Conservation (phyloP, 495 filamentous ascomycete species). For the Daldinia loculata region DNA sequence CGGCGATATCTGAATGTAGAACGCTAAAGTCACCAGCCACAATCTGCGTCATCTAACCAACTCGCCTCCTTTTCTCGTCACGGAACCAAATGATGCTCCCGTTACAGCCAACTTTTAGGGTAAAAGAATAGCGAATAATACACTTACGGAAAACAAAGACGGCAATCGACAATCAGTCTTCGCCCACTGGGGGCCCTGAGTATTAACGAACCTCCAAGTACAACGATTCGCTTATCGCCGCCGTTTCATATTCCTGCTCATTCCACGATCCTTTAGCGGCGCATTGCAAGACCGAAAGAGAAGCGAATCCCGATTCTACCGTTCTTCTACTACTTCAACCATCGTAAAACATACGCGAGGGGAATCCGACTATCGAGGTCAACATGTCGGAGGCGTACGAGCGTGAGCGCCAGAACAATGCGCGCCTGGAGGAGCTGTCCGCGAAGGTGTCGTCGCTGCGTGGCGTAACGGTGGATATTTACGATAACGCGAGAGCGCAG, state of each 20-base stretch:
- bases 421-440: conserved; percentile 88
- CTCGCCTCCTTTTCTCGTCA: conserved; percentile 37
- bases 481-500: conserved; percentile 90
- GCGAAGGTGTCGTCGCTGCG: conserved; percentile 90
- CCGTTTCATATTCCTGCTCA: not conserved
- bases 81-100: conserved; percentile 13
- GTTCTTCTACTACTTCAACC: not conserved
- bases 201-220: not conserved
- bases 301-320: not conserved
- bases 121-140: conserved; percentile 26
- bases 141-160: conserved; percentile 28
- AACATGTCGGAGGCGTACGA: conserved; percentile 94
- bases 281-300: conserved; percentile 8
- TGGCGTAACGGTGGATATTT: conserved; percentile 97
- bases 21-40: conserved; percentile 20
- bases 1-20: not conserved
- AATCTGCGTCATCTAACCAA: conserved; percentile 32
- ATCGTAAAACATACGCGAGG: not conserved
- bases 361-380: conserved; percentile 12
- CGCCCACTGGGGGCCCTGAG: conserved; percentile 3
- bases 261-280: not conserved
- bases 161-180: conserved; percentile 27
- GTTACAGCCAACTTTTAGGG: conserved; percentile 24
- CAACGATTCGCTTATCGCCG: conserved; percentile 6
- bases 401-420: conserved; percentile 95